Base-by-base conservation (phyloP, 768 basidiomycete species). In the Tylopilus plumbeoviolaceoides region DNA sequence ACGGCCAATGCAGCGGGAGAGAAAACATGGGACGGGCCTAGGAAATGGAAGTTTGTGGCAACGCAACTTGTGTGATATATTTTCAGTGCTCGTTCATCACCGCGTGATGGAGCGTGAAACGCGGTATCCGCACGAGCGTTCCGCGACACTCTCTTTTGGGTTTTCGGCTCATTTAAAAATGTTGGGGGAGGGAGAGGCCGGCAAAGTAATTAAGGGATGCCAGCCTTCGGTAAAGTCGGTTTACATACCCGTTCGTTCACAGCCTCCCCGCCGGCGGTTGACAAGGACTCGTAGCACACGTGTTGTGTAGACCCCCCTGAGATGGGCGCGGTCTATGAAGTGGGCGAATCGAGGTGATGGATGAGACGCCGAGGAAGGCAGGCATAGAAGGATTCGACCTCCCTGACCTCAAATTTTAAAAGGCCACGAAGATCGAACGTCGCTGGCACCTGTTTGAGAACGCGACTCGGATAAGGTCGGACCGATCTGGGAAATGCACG, bases 131-230 rank as follows among this genome's bases (percentile, higher is more conserved):
- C 27, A 55, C 56, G 61, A 63, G 45, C 53, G 11, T 64, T 57
- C 63, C 62, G 64, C 64, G 59, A 64, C 48, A 18, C 47, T 66
- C 43, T 47, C 52, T 56, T 30, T 60, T 53, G 51, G 56, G 41
- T 41, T 45, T 47, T 30, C 28, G 28, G 10, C 10, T 10, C 28
- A 30, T 30, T 30, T 47, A 60, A 55, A 44, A 25, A 35, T 2
- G 20, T 10, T 33, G 30, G 20, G 39, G 54, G n/a, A 23, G 25
- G 30, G 25, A 27, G 47, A 40, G 17, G 50, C 15, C 43, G 33
- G 33, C 33, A 15, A 33, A 7, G 33, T 20, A 51, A 51, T 50
- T 43, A 48, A 55, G 7, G 44, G 46, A 31, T 54, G 38, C 48
- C 17, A n/a, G 36, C 17, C 5, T 17, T 36, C 36, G 36, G 36